phyloP scores from a whole-genome alignment of 202 grass and related monocot species.

The Schoenoplectus tabernaemontani region DNA sequence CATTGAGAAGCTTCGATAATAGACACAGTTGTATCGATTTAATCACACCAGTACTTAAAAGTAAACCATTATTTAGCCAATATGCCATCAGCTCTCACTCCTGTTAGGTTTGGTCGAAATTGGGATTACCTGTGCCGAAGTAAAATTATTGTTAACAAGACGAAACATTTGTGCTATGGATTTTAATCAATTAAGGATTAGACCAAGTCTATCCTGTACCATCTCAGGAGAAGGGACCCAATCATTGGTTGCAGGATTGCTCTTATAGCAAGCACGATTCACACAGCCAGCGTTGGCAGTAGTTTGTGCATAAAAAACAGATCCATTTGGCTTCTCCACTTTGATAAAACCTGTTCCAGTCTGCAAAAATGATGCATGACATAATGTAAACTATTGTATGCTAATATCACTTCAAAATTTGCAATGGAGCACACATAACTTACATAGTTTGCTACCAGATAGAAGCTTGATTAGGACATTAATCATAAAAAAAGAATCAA shows the following conservation, averaged over 20 bases:
- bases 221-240: conserved; percentile 77
- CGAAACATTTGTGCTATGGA: not conserved
- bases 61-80: not conserved
- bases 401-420: not conserved
- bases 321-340: conserved; percentile 38
- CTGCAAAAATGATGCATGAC: conserved; percentile 23
- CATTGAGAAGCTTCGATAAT: not conserved
- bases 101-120: conserved; percentile 78
- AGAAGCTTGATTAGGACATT: not conserved
- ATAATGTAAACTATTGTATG: not conserved
- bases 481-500: not conserved
- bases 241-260: conserved; percentile 93
- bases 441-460: not conserved
- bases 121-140: conserved; percentile 51
- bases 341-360: conserved; percentile 91
- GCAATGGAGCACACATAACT: not conserved
- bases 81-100: conserved; percentile 38
- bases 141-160: not conserved
- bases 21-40: not conserved
- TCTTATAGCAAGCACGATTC: conserved; percentile 28
- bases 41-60: not conserved
- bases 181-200: not conserved
- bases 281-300: conserved; percentile 20
- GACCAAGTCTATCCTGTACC: conserved; percentile 21
- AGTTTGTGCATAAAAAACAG: conserved; percentile 16